Percentiles rank a stretch among this genome's conserved stretches.
Conservation (phyloP, 495 filamentous ascomycete genomes). For the Penicillium parvum region DNA sequence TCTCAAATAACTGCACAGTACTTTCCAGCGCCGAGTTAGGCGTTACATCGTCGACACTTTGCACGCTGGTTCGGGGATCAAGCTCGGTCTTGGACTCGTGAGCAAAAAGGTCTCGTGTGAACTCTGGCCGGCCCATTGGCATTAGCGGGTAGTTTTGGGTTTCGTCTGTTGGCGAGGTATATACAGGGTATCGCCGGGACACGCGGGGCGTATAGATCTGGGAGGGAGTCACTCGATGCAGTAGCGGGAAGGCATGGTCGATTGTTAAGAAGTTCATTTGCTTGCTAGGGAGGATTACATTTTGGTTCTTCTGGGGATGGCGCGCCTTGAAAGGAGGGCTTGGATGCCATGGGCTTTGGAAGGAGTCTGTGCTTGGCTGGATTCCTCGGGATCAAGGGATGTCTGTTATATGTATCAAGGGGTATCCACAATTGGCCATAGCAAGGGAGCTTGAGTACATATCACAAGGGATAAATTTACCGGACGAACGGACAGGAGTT, state of each 20-base stretch:
- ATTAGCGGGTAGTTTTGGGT: neutral
- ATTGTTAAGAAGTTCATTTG: too few relatives aligned
- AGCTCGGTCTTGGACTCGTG: slow-evolving; percentile 15
- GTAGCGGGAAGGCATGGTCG: neutral
- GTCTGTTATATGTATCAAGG: neutral
- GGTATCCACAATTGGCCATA: slow-evolving; percentile 3
- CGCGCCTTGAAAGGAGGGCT: slow-evolving; percentile 6
- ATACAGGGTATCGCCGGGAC: neutral
- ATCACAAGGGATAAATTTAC: slow-evolving; percentile 1
- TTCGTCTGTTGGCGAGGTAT: neutral
- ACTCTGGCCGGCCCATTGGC: slow-evolving; percentile 18
- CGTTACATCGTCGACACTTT: slow-evolving; percentile 16
- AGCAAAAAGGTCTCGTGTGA: slow-evolving; percentile 10
- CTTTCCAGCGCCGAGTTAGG: slow-evolving; percentile 16
- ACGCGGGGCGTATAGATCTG: neutral
- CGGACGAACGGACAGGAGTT: too few relatives aligned
- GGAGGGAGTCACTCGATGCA: neutral
- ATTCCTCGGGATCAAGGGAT: slow-evolving; percentile 8
- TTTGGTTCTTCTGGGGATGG: too few relatives aligned
- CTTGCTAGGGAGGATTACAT: too few relatives aligned
- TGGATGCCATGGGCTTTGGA: neutral
- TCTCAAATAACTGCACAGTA: slow-evolving; percentile 20
- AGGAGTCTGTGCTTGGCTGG: slow-evolving; percentile 3
- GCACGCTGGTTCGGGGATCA: slow-evolving; percentile 16
- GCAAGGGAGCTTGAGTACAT: slow-evolving; percentile 4